Evolutionary conservation across 2,329 filamentous ascomycete genomes (phyloP).

Genomic region (Diplodia intermedia): DNA sequence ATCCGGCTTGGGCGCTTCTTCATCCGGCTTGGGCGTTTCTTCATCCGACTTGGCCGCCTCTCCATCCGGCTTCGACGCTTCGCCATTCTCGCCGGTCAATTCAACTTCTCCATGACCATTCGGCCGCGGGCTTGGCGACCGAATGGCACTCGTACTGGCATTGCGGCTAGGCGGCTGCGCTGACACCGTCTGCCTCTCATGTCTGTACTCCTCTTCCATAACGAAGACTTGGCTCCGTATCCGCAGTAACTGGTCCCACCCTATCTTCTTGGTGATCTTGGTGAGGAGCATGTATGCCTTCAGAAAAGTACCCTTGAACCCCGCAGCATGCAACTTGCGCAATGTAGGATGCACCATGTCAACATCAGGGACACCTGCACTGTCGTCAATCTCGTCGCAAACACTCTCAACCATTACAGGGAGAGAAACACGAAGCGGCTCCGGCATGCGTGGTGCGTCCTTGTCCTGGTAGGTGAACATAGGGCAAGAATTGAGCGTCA

Average conservation of each 20-base stretch:
- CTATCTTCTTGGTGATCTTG: constrained; percentile 94
- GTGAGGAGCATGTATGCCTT: constrained; percentile 94
- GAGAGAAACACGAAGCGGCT: constrained; percentile 84
- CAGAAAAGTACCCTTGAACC: constrained; percentile 93
- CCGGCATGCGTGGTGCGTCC: constrained; percentile 91
- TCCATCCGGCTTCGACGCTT: constrained; percentile 40
- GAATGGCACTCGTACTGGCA: constrained; percentile 79
- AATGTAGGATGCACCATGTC: constrained; percentile 89
- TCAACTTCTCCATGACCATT: constrained; percentile 51
- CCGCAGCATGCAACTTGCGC: constrained; percentile 82
- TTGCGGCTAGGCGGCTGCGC: constrained; percentile 64
- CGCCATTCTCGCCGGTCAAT: constrained; percentile 39
- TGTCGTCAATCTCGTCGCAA: constrained; percentile 95
- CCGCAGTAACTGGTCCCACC: constrained; percentile 94
- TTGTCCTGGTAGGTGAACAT: constrained; percentile 99
- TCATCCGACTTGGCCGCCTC: constrained; percentile 40
- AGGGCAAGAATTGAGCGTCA: constrained; percentile 96
- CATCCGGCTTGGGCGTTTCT: constrained; percentile 41
- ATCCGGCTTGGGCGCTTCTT: constrained; percentile 41
- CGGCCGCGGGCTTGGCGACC: constrained; percentile 63
- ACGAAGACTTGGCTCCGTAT: constrained; percentile 97
- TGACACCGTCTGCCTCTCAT: constrained; percentile 72
- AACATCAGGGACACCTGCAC: constrained; percentile 74
- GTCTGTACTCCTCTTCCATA: constrained; percentile 98
- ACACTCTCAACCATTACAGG: constrained; percentile 88